Percentiles rank a stretch among this genome's conserved stretches.
phyloP scores from a whole-genome alignment of 768 basidiomycete genomes.

The Rhodocollybia butyracea region DNA sequence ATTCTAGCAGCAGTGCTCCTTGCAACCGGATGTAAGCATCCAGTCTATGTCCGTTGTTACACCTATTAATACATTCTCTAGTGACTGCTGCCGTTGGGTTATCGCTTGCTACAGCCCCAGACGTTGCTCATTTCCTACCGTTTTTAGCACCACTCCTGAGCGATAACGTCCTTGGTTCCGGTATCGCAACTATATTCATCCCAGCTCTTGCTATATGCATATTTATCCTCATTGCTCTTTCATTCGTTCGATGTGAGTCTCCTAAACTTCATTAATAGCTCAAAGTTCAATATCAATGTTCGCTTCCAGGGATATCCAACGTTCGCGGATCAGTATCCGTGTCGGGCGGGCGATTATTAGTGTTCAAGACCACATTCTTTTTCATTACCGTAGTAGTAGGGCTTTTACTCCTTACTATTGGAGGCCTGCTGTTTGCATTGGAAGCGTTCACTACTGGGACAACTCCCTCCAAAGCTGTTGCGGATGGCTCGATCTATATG shows the following conservation, averaged over 20 bases:
- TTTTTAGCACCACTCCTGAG: constrained; percentile 56
- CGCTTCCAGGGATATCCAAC: constrained; percentile 43
- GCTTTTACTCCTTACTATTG: constrained; percentile 63
- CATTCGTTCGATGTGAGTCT: constrained; percentile 53
- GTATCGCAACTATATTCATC: constrained; percentile 63
- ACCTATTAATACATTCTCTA: constrained; percentile 21
- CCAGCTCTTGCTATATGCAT: constrained; percentile 61
- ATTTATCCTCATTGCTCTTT: constrained; percentile 54
- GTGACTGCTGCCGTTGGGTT: constrained; percentile 73
- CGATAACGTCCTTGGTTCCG: constrained; percentile 50
- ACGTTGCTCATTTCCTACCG: constrained; percentile 66
- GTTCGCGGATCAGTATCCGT: constrained; percentile 59
- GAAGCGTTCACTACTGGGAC: constrained; percentile 46
- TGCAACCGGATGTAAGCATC: constrained; percentile 55
- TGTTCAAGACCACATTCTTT: constrained; percentile 65
- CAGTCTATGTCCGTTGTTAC: neutral
- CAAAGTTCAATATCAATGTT: constrained; percentile 9
- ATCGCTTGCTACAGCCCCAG: constrained; percentile 63
- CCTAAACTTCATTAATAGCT: neutral
- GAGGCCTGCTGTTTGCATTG: constrained; percentile 67
- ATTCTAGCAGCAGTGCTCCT: constrained; percentile 47
- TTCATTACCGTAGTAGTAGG: constrained; percentile 50
- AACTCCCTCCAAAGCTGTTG: constrained; percentile 38
- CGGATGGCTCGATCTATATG: constrained; percentile 73
- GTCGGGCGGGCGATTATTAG: constrained; percentile 55